Conservation (phyloP, 1,284 basidiomycete genomes). For the Omphalotus olearius region DNA sequence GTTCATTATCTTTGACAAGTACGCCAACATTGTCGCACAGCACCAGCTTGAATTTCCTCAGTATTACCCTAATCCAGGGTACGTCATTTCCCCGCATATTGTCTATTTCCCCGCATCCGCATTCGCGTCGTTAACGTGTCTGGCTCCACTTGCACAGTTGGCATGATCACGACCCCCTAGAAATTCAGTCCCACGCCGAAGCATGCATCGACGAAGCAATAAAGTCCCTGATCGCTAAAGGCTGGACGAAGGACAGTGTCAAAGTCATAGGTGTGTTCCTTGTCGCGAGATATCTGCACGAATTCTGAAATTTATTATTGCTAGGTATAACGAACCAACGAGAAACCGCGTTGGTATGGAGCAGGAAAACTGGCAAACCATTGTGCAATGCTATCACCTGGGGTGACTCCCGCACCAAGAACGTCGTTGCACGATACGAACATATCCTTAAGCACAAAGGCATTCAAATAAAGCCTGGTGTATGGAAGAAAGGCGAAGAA, state of each 20-base stretch:
- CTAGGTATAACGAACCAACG: slow-evolving; percentile 96
- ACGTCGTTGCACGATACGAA: slow-evolving; percentile 79
- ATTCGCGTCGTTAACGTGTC: not conserved
- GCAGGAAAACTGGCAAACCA: slow-evolving; percentile 83
- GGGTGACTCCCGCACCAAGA: slow-evolving; percentile 91
- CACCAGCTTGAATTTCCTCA: slow-evolving; percentile 91
- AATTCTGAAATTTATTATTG: slow-evolving; percentile 15
- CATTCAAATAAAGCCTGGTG: slow-evolving; percentile 66
- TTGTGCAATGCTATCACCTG: slow-evolving; percentile 92
- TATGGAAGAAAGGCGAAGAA: slow-evolving; percentile 64
- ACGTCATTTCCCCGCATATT: slow-evolving; percentile 21
- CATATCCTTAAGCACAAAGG: slow-evolving; percentile 71
- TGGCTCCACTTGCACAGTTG: slow-evolving; percentile 48
- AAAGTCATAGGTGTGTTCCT: slow-evolving; percentile 80
- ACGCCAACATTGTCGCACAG: slow-evolving; percentile 84
- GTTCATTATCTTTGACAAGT: slow-evolving; percentile 90
- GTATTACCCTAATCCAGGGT: slow-evolving; percentile 87
- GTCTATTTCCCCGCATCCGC: not conserved
- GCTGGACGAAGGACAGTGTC: slow-evolving; percentile 76
- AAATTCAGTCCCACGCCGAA: slow-evolving; percentile 79
- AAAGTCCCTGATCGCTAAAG: slow-evolving; percentile 67
- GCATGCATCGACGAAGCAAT: slow-evolving; percentile 76
- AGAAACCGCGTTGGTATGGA: slow-evolving; percentile 96
- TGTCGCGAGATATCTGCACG: slow-evolving; percentile 1
- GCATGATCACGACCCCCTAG: slow-evolving; percentile 93